Evolutionary conservation across 2,329 filamentous ascomycete genomes (phyloP).

Genomic region (Metarhizium brunneum): DNA sequence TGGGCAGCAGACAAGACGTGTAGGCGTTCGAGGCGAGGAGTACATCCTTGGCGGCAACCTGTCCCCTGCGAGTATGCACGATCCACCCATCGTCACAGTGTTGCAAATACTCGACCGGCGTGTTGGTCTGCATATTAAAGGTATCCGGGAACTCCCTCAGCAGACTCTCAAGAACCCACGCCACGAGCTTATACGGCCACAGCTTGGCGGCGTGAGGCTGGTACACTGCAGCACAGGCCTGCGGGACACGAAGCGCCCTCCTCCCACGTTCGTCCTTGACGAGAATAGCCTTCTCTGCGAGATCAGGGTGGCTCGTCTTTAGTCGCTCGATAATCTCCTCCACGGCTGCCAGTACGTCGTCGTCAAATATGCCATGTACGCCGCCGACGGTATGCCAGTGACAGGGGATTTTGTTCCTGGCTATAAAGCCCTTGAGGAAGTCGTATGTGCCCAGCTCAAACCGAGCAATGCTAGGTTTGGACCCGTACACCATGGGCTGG

Average conservation of each 20-base stretch:
- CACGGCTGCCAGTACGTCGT: conserved; percentile 44
- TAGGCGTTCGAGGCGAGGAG: conserved; percentile 80
- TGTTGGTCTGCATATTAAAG: conserved; percentile 69
- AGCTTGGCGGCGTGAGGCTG: conserved; percentile 57
- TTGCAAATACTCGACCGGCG: conserved; percentile 48
- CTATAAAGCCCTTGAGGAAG: conserved; percentile 49
- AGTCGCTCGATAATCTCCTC: conserved; percentile 42
- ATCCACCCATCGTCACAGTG: conserved; percentile 38
- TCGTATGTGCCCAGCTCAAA: conserved; percentile 66
- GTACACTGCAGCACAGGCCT: conserved; percentile 53
- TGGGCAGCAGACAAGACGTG: conserved; percentile 64
- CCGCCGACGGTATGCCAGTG: conserved; percentile 58
- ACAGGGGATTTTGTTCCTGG: conserved; percentile 51
- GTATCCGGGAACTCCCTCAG: conserved; percentile 25
- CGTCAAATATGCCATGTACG: conserved; percentile 53
- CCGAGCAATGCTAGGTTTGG: conserved; percentile 48
- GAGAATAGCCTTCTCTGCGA: conserved; percentile 39
- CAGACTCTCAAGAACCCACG: conserved; percentile 57
- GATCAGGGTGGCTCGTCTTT: conserved; percentile 39
- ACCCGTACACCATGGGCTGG: conserved; percentile 59
- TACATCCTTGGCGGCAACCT: conserved; percentile 51
- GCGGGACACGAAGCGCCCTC: conserved; percentile 42
- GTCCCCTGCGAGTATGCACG: conserved; percentile 60
- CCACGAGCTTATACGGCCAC: conserved; percentile 80
- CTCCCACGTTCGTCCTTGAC: conserved; percentile 32